Evolutionary conservation across 2,329 filamentous ascomycete species (phyloP).

Genomic region (Penicillium capsulatum): DNA sequence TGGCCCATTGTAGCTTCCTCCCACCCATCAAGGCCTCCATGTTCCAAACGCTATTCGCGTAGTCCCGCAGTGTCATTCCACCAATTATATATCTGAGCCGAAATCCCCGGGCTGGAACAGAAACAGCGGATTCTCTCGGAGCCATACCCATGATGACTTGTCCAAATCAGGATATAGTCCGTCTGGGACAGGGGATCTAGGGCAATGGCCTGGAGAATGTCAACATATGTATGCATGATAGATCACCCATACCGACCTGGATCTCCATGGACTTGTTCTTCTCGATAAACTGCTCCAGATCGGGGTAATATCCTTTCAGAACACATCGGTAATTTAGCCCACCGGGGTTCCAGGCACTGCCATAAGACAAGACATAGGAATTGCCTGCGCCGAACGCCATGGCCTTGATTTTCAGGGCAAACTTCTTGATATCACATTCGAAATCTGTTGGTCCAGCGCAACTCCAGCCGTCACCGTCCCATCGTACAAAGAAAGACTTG

Average conservation of each 20-base stretch:
- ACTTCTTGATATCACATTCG: background rate
- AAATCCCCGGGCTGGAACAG: background rate
- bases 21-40: no score
- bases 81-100: background rate
- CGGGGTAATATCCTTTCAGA: conserved; percentile 1
- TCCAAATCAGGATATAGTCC: conserved; percentile 1
- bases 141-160: background rate
- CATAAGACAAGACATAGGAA: conserved; percentile 4
- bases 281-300: background rate
- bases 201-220: conserved; percentile 2
- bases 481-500: conserved; percentile 1
- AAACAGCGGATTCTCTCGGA: background rate
- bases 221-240: background rate
- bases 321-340: background rate
- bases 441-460: background rate
- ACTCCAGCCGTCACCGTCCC: background rate
- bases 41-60: no score
- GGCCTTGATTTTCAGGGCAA: background rate
- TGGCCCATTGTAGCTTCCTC: no score
- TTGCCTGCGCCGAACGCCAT: conserved; percentile 1
- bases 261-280: background rate
- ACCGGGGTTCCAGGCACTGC: background rate
- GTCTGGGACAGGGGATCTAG: background rate
- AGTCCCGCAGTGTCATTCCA: no score
- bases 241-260: background rate